These are phyloP conservation scores for Nicotiana undulata DNA, from an alignment of 257 asterid genomes.

Conservation along the genomic window DNA sequence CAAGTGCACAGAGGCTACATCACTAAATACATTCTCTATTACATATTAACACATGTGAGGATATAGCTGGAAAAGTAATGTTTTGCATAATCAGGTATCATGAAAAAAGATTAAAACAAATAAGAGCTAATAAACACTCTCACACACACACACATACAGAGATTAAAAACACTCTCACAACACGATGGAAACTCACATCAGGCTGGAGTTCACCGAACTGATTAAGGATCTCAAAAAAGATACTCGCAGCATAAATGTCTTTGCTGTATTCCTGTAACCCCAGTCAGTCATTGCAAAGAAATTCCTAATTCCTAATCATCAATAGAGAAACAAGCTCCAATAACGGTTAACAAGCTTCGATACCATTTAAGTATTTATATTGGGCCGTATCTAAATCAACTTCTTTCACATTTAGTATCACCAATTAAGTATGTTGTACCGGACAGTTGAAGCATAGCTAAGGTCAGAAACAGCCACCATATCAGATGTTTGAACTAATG, in stretches of 20 bases:
- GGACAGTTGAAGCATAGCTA: neutral
- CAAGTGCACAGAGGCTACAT: neutral
- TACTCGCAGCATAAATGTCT: conserved; percentile 97
- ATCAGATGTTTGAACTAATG: neutral
- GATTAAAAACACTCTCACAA: neutral
- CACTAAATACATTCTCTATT: neutral
- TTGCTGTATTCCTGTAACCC: conserved; percentile 79
- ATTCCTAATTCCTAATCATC: neutral
- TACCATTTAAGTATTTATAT: neutral
- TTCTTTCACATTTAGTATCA: neutral
- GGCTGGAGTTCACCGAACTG: conserved; percentile 88
- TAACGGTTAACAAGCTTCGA: neutral
- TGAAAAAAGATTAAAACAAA: neutral
- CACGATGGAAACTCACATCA: conserved; percentile 53
- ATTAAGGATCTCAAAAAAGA: conserved; percentile 82
- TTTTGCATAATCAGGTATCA: neutral
- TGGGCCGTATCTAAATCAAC: neutral
- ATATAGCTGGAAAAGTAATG: neutral
- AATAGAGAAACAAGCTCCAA: neutral
- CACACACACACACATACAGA: too few relatives aligned
- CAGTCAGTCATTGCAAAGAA: neutral
- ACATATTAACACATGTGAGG: neutral
- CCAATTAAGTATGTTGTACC: neutral
- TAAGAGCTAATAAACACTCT: neutral
- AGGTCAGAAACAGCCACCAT: neutral